These are phyloP conservation scores for Botrytis paeoniae DNA, from an alignment of 2,329 filamentous ascomycete genomes.

Conservation along the genomic window DNA sequence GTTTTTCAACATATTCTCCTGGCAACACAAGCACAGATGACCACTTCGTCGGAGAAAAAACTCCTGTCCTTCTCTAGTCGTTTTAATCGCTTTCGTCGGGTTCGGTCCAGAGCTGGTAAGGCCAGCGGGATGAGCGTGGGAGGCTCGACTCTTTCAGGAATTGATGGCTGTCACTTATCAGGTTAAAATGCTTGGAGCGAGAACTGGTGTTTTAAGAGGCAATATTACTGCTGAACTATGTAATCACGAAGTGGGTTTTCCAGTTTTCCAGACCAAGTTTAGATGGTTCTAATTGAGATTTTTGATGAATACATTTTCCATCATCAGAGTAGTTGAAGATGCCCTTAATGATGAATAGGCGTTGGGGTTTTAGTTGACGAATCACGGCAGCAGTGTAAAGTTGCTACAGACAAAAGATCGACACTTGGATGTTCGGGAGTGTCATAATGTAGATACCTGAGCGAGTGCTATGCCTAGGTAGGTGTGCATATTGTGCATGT, in stretches of 20 bases:
- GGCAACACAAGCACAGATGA: conserved; percentile 16
- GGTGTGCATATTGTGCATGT: conserved; percentile 16
- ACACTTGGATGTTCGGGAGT: conserved; percentile 31
- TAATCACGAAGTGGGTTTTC: conserved; percentile 1
- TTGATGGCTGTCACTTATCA: conserved; percentile 18
- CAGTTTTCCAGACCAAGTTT: conserved; percentile 26
- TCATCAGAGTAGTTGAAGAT: neutral
- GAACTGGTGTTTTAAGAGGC: conserved; percentile 4
- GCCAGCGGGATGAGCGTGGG: conserved; percentile 6
- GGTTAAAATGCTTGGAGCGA: conserved; percentile 6
- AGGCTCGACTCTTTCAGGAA: conserved; percentile 9
- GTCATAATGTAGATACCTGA: conserved; percentile 25
- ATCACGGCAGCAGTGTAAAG: conserved; percentile 25
- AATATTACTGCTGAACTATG: conserved; percentile 4
- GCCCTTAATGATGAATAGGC: conserved; percentile 15
- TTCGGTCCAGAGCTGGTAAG: conserved; percentile 8
- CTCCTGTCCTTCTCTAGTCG: neutral
- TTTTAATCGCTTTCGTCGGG: neutral
- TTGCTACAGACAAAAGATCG: conserved; percentile 26
- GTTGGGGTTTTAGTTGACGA: conserved; percentile 22
- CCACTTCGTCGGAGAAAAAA: conserved; percentile 1
- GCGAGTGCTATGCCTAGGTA: conserved; percentile 12
- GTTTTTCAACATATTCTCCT: conserved; percentile 20
- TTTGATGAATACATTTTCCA: neutral
- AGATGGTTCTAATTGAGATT: conserved; percentile 1